A percentile compares a stretch with the other conserved stretches of the same genome.
Evolutionary conservation across 1,284 basidiomycete species (phyloP).

Genomic region (Cerioporus squamosus): DNA sequence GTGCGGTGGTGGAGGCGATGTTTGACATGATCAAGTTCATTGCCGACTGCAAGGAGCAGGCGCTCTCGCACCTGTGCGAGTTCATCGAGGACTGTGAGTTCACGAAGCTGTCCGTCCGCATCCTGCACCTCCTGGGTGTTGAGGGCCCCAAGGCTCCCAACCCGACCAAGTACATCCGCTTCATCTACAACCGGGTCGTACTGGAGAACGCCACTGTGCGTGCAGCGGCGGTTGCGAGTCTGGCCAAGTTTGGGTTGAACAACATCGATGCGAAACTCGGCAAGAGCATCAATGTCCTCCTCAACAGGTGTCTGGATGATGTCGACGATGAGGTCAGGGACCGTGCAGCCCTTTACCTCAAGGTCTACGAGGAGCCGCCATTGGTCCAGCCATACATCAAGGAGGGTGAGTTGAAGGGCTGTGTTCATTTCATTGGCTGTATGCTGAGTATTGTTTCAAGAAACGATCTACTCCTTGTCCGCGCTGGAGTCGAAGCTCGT

Average conservation of each 20-base stretch:
- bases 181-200: constrained; percentile 99
- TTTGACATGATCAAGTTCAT: constrained; percentile 99
- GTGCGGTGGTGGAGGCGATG: constrained; percentile 98
- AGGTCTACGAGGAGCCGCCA: constrained; percentile 79
- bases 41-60: constrained; percentile 93
- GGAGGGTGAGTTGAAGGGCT: constrained; percentile 65
- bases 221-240: constrained; percentile 92
- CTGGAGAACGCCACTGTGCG: constrained; percentile 98
- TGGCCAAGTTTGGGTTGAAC: constrained; percentile 97
- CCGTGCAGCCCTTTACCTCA: constrained; percentile 93
- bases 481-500: constrained; percentile 88
- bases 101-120: constrained; percentile 97
- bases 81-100: constrained; percentile 99
- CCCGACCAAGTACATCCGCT: constrained; percentile 98
- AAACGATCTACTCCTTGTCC: constrained; percentile 89
- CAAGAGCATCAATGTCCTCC: constrained; percentile 86
- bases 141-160: constrained; percentile 96
- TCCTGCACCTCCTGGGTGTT: constrained; percentile 92
- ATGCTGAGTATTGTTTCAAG: constrained; percentile 44
- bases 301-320: constrained; percentile 94
- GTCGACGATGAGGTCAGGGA: constrained; percentile 99
- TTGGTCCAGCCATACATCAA: constrained; percentile 89
- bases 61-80: constrained; percentile 98
- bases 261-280: constrained; percentile 80
- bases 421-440: neutral